phyloP scores from a whole-genome alignment of 2,329 filamentous ascomycete species.

The Chrysoporthe cubensis region DNA sequence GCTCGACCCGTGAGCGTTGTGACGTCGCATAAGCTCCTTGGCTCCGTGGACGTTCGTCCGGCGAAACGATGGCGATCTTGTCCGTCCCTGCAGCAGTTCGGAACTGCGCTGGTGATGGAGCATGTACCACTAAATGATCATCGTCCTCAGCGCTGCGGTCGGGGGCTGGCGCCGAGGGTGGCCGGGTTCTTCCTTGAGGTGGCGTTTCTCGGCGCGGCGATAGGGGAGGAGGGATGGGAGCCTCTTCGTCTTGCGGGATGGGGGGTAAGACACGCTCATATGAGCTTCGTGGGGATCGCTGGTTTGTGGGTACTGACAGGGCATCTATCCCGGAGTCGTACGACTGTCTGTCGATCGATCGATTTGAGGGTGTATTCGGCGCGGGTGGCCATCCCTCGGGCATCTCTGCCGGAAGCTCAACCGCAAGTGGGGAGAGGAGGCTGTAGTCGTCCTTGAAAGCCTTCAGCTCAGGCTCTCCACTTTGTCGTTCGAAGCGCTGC shows the following conservation, averaged over 20 bases:
- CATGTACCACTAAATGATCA: slow-evolving; percentile 59
- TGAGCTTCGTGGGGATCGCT: slow-evolving; percentile 55
- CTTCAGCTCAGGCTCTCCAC: slow-evolving; percentile 48
- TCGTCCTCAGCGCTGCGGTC: slow-evolving; percentile 38
- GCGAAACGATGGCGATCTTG: slow-evolving; percentile 66
- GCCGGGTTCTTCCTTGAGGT: slow-evolving; percentile 23
- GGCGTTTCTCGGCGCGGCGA: slow-evolving; percentile 37
- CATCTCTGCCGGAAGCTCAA: slow-evolving; percentile 62
- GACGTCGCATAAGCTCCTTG: slow-evolving; percentile 35
- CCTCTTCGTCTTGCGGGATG: slow-evolving; percentile 35
- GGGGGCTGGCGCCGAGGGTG: slow-evolving; percentile 33
- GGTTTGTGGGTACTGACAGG: slow-evolving; percentile 47
- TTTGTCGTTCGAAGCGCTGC: slow-evolving; percentile 61
- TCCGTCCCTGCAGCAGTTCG: slow-evolving; percentile 63
- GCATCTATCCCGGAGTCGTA: slow-evolving; percentile 61
- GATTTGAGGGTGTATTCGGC: slow-evolving; percentile 45
- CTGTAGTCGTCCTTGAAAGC: slow-evolving; percentile 43
- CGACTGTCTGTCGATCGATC: slow-evolving; percentile 44
- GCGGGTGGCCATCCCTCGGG: slow-evolving; percentile 45
- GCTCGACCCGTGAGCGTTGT: slow-evolving; percentile 51
- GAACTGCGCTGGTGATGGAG: slow-evolving; percentile 64
- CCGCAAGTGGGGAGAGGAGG: slow-evolving; percentile 53
- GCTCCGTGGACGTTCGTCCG: slow-evolving; percentile 60
- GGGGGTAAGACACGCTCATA: slow-evolving; percentile 48
- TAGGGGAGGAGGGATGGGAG: slow-evolving; percentile 35